A percentile compares a stretch with the other conserved stretches of the same genome.
Conservation (phyloP, 2,329 filamentous ascomycete species). For the Aspergillus eucalypticola region DNA sequence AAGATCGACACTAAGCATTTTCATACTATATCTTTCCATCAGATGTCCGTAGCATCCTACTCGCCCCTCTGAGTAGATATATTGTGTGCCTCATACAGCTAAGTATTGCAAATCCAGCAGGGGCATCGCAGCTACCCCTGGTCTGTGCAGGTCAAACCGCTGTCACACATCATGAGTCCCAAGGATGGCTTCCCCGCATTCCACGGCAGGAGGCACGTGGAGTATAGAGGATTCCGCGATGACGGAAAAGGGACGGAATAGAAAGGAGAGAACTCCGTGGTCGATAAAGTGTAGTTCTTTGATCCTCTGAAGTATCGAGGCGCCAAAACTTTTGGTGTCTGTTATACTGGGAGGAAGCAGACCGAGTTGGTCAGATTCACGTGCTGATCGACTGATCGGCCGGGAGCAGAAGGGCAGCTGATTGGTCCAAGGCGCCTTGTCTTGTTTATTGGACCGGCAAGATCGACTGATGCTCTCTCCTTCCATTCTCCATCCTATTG, state of each 20-base stretch:
- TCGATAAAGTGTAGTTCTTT: not conserved
- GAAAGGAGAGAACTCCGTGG: not conserved
- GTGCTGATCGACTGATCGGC: conserved; percentile 2
- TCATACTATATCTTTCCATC: too few species aligned
- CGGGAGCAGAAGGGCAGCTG: conserved; percentile 5
- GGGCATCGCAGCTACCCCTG: not conserved
- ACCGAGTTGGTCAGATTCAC: too few species aligned
- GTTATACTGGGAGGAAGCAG: not conserved
- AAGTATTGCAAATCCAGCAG: not conserved
- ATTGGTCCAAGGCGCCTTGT: conserved; percentile 7
- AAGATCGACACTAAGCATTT: too few species aligned
- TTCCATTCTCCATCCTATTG: not conserved
- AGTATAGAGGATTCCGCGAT: not conserved
- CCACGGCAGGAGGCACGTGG: not conserved
- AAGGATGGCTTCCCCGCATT: conserved; percentile 3
- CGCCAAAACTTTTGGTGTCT: not conserved
- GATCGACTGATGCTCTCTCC: conserved; percentile 6
- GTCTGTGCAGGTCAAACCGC: not conserved
- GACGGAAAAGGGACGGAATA: not conserved
- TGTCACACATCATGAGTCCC: not conserved
- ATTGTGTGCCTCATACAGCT: too few species aligned
- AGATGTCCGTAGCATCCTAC: too few species aligned
- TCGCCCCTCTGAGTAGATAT: too few species aligned
- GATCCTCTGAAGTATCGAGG: not conserved
- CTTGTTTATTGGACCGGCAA: conserved; percentile 17